These are phyloP conservation scores for Gracilaria gracilis DNA, from an alignment of 23 red algal species.

Conservation along the genomic window DNA sequence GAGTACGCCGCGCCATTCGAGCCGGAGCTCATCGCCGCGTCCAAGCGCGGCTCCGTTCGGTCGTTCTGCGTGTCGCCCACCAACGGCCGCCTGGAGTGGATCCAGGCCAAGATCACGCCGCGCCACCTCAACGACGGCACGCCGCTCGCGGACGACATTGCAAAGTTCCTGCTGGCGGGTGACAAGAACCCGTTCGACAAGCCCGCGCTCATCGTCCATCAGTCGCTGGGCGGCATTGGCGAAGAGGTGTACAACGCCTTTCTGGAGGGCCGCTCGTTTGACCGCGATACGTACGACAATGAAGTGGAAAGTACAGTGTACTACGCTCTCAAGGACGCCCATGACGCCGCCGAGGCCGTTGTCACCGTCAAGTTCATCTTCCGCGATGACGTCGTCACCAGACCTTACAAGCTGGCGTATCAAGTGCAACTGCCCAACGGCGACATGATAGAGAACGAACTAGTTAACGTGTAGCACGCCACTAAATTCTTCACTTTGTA, in stretches of 20 bases:
- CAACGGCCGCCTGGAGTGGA: slow-evolving; percentile 84
- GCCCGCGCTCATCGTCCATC: slow-evolving; percentile 63
- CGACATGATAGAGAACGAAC: slow-evolving; percentile 74
- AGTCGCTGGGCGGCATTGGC: slow-evolving; percentile 71
- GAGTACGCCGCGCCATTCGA: slow-evolving; percentile 80
- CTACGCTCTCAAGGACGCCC: slow-evolving; percentile 66
- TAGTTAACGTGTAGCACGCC: slow-evolving; percentile 62
- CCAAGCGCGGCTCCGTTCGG: slow-evolving; percentile 14
- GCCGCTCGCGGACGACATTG: slow-evolving; percentile 46
- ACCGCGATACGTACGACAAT: slow-evolving; percentile 70
- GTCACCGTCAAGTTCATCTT: slow-evolving; percentile 72
- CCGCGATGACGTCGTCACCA: slow-evolving; percentile 41
- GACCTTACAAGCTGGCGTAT: slow-evolving; percentile 81
- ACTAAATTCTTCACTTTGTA: neutral
- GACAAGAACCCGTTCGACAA: slow-evolving; percentile 65
- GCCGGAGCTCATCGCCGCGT: slow-evolving; percentile 32
- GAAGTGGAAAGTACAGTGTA: slow-evolving; percentile 74
- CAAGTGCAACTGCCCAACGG: slow-evolving; percentile 71
- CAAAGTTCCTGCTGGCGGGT: slow-evolving; percentile 56
- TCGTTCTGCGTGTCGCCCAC: slow-evolving; percentile 74
- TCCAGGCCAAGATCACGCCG: slow-evolving; percentile 50
- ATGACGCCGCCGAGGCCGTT: neutral
- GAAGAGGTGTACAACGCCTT: slow-evolving; percentile 73
- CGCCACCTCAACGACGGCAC: slow-evolving; percentile 56
- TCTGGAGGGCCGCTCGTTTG: slow-evolving; percentile 68